These are phyloP conservation scores for Trametes sp. DNA, from an alignment of 1,284 basidiomycete species.

Conservation along the genomic window DNA sequence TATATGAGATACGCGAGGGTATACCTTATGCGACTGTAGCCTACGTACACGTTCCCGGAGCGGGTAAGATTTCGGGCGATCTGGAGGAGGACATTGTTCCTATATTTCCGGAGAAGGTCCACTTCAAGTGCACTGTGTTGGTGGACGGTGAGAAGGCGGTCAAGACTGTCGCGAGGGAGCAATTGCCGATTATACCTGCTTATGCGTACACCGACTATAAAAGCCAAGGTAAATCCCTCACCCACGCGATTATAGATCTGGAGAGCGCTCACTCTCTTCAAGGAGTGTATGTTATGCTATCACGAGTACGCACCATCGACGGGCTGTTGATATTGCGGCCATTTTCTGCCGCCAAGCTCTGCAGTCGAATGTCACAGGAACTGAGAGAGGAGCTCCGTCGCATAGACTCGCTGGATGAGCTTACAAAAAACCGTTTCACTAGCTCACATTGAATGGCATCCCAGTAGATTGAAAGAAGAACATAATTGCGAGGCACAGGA, in stretches of 20 bases:
- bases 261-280: constrained; percentile 18
- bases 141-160: background rate
- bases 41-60: background rate
- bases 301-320: constrained; percentile 10
- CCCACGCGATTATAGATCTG: constrained; percentile 36
- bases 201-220: constrained; percentile 41
- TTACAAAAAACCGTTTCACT: background rate
- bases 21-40: background rate
- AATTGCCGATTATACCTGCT: constrained; percentile 37
- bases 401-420: background rate
- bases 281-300: constrained; percentile 37
- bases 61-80: background rate
- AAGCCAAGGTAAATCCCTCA: constrained; percentile 37
- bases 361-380: background rate
- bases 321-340: constrained; percentile 12
- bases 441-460: no score
- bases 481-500: no score
- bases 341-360: background rate
- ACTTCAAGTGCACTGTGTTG: background rate
- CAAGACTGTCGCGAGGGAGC: constrained; percentile 20
- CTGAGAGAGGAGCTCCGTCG: background rate
- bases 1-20: constrained; percentile 19
- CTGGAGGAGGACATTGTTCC: background rate
- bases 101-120: background rate
- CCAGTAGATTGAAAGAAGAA: background rate